A percentile compares a stretch with the other conserved stretches of the same genome.
Evolutionary conservation across 1,139 yeast species (phyloP).

Genomic region (Pichia sp.): DNA sequence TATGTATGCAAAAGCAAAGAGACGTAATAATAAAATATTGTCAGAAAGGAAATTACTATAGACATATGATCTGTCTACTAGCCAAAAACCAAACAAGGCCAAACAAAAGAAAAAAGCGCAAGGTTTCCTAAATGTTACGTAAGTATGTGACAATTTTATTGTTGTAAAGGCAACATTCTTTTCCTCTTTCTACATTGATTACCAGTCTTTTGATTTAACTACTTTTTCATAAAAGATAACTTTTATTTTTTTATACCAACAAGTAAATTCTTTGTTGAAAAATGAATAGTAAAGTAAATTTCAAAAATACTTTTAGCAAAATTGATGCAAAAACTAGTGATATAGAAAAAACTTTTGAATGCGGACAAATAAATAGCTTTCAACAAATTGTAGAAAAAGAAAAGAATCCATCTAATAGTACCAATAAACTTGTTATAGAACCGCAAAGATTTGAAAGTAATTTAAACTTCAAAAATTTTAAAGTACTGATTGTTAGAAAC

Average conservation of each 20-base stretch:
- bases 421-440: not conserved
- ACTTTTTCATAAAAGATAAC: too few species aligned
- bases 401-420: not conserved
- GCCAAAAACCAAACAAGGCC: not conserved
- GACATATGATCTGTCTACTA: not conserved
- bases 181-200: not conserved
- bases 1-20: not conserved
- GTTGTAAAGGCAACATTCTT: not conserved
- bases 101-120: not conserved
- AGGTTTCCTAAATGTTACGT: not conserved
- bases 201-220: not conserved
- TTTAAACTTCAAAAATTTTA: not conserved
- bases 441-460: too few species aligned
- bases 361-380: not conserved
- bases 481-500: not conserved
- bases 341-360: not conserved
- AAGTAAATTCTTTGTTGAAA: too few species aligned
- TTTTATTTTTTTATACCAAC: too few species aligned
- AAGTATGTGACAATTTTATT: not conserved
- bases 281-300: conserved; percentile 1
- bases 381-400: not conserved
- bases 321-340: not conserved
- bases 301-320: not conserved
- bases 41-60: too few species aligned
- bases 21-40: not conserved